Evolutionary conservation across 1,139 yeast genomes (phyloP).

Genomic region (Debaryomyces sp.): DNA sequence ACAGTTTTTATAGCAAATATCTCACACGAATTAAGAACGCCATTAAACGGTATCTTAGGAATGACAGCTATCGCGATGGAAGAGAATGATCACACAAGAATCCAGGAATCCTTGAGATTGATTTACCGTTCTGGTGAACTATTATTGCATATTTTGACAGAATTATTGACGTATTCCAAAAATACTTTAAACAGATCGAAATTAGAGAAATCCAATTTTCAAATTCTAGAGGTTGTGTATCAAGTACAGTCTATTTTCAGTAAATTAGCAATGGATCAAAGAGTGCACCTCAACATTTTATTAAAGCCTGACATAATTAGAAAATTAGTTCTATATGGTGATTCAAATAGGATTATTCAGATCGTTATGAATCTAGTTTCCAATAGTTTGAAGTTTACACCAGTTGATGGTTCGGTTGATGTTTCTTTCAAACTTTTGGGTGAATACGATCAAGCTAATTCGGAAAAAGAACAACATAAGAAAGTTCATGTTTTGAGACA

Average conservation of each 20-base stretch:
- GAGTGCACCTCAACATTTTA: slow-evolving; percentile 61
- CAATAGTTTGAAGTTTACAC: slow-evolving; percentile 87
- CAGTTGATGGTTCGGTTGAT: slow-evolving; percentile 78
- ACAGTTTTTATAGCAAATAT: slow-evolving; percentile 94
- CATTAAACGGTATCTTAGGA: slow-evolving; percentile 92
- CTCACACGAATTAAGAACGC: slow-evolving; percentile 93
- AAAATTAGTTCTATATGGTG: slow-evolving; percentile 74
- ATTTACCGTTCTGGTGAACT: slow-evolving; percentile 89
- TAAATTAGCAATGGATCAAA: slow-evolving; percentile 78
- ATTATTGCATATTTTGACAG: slow-evolving; percentile 83
- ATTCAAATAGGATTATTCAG: slow-evolving; percentile 83
- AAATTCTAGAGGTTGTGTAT: slow-evolving; percentile 71
- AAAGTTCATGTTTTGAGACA: slow-evolving; percentile 30
- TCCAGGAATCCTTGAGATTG: slow-evolving; percentile 67
- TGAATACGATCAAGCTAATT: slow-evolving; percentile 59
- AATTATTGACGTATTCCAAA: slow-evolving; percentile 83
- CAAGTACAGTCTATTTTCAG: slow-evolving; percentile 88
- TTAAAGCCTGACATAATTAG: slow-evolving; percentile 63
- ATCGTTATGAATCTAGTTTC: slow-evolving; percentile 86
- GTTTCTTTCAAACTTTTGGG: slow-evolving; percentile 70
- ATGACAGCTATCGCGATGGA: slow-evolving; percentile 95
- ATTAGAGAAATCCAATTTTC: slow-evolving; percentile 78
- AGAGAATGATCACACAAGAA: slow-evolving; percentile 66
- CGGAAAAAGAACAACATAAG: slow-evolving; percentile 32
- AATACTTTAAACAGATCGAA: slow-evolving; percentile 88